These are phyloP conservation scores for Aureobasidium uvarum DNA, from an alignment of 2,329 filamentous ascomycete genomes.

Conservation along the genomic window DNA sequence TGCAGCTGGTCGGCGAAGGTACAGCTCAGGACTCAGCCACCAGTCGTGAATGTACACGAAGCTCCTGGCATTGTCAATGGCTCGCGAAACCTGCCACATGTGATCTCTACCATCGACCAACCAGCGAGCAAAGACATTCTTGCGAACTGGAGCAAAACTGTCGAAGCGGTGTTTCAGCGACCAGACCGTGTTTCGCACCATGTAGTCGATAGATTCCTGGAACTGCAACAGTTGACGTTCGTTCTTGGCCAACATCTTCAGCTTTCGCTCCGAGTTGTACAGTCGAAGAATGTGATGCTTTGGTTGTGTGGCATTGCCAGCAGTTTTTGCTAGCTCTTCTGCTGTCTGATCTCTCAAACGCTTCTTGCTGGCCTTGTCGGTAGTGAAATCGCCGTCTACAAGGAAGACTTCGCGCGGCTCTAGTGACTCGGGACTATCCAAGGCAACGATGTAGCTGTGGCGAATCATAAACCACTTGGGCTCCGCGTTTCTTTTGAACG, in stretches of 20 bases:
- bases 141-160: constrained; percentile 88
- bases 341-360: constrained; percentile 53
- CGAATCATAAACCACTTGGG: constrained; percentile 98
- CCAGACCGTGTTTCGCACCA: constrained; percentile 82
- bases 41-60: constrained; percentile 99
- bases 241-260: constrained; percentile 87
- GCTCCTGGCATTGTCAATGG: constrained; percentile 94
- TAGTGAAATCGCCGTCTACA: constrained; percentile 83
- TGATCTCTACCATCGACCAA: constrained; percentile 95
- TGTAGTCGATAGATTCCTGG: constrained; percentile 84
- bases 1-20: constrained; percentile 87
- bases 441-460: constrained; percentile 95
- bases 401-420: constrained; percentile 98
- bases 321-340: constrained; percentile 62
- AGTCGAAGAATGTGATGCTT: constrained; percentile 85
- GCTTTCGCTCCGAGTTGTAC: constrained; percentile 86
- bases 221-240: constrained; percentile 89
- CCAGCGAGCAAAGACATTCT: constrained; percentile 89
- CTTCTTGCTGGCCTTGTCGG: constrained; percentile 66
- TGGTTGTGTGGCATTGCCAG: constrained; percentile 57
- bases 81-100: constrained; percentile 98
- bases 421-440: constrained; percentile 98
- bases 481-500: constrained; percentile 60
- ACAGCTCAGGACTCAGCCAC: constrained; percentile 97
- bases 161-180: constrained; percentile 79